Base-by-base conservation (phyloP, 805 yeast genomes). In the Metschnikowia gelsemii region DNA sequence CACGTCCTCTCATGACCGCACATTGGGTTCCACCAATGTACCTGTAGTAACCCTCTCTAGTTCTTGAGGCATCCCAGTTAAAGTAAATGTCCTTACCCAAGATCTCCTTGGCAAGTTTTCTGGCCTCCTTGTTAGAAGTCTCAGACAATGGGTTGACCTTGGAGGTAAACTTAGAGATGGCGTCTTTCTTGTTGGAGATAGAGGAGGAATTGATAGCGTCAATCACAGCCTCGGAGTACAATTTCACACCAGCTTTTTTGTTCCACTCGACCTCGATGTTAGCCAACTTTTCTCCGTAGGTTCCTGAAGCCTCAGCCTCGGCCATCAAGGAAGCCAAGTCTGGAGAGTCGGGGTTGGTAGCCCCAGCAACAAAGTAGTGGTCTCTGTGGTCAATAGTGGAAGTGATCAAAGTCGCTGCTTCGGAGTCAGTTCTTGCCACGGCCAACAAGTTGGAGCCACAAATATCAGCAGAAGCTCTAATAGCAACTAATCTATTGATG, bases 351-450 rank as follows among this genome's bases (percentile, higher is more conserved):
- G 95, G 89, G 73, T 89, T 90, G 49, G 98, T 89, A 40, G 93
- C 72, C 59, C 98, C 98, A 54, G 84, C 79, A 56, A 91, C 75
- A 65, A 87, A 91, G 71, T 83, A 88, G 65, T 91, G 98, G 67
- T 91, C 98, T 66, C 98, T 80, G 68, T 76, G 80, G 67, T 91
- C 98, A 58, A 91, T 90, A 40, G 97, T 85, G 16, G 96, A 87
- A 46, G 96, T 87, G 62, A 91, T 75, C 62, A 91, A 77, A 40
- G 97, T 91, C 35, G 97, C 98, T 52, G 96, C 97, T 73, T 91
- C 98, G 41, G 96, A 87, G 67, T 91, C 98, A 27, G 97, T 89
- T 73, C 98, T 82, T 38, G 97, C 97, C 58, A 91, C 95, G 51
- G 83, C 78, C 50, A 91, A 70, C 61, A 91, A 76, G 60, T 89